These are phyloP conservation scores for Podaxis sp. DNA, from an alignment of 768 basidiomycete genomes.

Conservation along the genomic window DNA sequence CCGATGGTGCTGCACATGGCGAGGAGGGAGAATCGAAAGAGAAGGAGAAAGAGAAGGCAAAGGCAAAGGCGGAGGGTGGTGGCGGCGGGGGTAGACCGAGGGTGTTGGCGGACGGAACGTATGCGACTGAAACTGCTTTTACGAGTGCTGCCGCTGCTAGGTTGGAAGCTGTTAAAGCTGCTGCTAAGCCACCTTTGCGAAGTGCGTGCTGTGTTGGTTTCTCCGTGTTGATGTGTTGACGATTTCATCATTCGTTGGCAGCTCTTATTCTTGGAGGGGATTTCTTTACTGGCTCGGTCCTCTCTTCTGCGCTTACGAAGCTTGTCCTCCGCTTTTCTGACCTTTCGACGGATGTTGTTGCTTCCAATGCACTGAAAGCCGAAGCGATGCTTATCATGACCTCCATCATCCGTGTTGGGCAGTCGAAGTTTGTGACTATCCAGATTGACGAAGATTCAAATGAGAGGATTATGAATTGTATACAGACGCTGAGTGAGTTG, in stretches of 20 bases:
- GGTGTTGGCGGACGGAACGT: slow-evolving; percentile 94
- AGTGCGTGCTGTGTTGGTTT: slow-evolving; percentile 35
- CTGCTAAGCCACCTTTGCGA: slow-evolving; percentile 86
- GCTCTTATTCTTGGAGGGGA: slow-evolving; percentile 92
- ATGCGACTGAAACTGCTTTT: slow-evolving; percentile 95
- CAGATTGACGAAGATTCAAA: slow-evolving; percentile 99
- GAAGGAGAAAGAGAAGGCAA: slow-evolving; percentile 44
- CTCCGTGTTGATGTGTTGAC: background rate
- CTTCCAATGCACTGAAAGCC: slow-evolving; percentile 73
- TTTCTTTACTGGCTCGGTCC: slow-evolving; percentile 92
- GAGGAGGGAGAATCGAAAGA: slow-evolving; percentile 29
- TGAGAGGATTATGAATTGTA: slow-evolving; percentile 94
- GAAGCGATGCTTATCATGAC: slow-evolving; percentile 99
- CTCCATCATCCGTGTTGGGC: slow-evolving; percentile 93
- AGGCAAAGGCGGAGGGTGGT: slow-evolving; percentile 22
- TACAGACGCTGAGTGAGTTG: slow-evolving; percentile 86
- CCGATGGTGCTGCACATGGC: slow-evolving; percentile 31
- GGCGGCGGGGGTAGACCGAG: slow-evolving; percentile 56
- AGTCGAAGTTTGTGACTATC: slow-evolving; percentile 89
- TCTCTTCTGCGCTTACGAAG: slow-evolving; percentile 89
- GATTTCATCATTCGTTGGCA: slow-evolving; percentile 17
- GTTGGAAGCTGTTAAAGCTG: slow-evolving; percentile 80
- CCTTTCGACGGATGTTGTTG: slow-evolving; percentile 36
- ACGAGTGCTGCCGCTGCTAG: slow-evolving; percentile 55
- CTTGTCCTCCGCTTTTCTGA: slow-evolving; percentile 79